Base-by-base conservation (phyloP, 306 rosid genomes). In the Rosa rugosa region DNA sequence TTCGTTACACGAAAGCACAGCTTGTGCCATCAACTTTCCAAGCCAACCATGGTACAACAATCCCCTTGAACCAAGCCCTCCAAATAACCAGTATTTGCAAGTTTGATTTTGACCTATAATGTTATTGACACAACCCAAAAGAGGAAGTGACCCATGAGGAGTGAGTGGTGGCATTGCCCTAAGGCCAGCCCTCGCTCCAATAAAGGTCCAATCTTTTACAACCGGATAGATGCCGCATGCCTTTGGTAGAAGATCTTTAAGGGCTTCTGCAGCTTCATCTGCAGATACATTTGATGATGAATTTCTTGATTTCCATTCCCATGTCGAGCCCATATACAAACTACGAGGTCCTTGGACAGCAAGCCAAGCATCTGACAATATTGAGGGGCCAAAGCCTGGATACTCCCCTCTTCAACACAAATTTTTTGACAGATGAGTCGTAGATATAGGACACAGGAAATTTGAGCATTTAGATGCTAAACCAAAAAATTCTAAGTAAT, bases 151-250 rank as follows among this genome's bases (percentile, higher is more conserved):
- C 46, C 98, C 99, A 38, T 70, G 77, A 42, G 93, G 83, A 65
- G 91, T 87, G 79, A 92, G 91, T 41, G 98, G 99, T 2, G 99
- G 98, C 98, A 95, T 92, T 84, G 99, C 98, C 87, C 99, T 90
- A 16, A 95, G 92, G 76, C 98, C 99, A 72, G 96, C 98, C 80
- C 86, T 91, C 62, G 99, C 97, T 75, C 89, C 89, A 0, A 85
- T 72, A 71, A 88, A 87, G 72, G 72, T 73, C 98, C 97, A 95
- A 65, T 92, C 84, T 75, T 83, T 87, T 65, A 95, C 81, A 45
- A 77, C 80, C 1, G 99, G 99, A 84, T 88, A 92, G 75, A 91
- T 83, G 78, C 80, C 60, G 7, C 83, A 80, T 62, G 83, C 96
- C 89, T 95, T 95, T 20, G 99, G 95, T 72, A 91, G 76, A 50